Evolutionary conservation across 2,329 filamentous ascomycete species (phyloP), one percentile per base, ranked within the genome.

Genomic region (Tolypocladium guangdongense): DNA sequence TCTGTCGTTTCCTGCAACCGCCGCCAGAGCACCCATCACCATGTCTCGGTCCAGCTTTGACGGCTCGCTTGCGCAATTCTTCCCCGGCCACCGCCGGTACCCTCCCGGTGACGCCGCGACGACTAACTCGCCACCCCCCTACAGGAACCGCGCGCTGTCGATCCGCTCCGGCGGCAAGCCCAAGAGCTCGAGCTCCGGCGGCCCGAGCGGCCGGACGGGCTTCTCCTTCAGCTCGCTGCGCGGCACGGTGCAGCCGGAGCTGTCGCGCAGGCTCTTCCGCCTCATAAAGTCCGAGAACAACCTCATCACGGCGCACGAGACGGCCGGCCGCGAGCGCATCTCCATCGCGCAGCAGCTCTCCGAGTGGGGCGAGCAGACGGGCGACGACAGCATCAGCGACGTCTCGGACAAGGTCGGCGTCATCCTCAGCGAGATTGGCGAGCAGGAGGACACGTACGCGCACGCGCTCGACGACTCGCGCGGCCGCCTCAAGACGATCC

Each of bases 361-460:
- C 8, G 91, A 97, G 61, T 99, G 93, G 93, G 93, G 93, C 54
- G 91, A 97, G 73, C 82, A 88, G 56, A 96, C 91, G 2, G 81
- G 83, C 52, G 93, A 99, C 64, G 90, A 95, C 57, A 83, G 84
- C 51, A 78, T 97, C 63, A 90, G 83, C 51, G 93, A 97, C 66
- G 81, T 99, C 61, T 90, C 88, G 55, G 93, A 97, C 78, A 99
- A 99, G 78, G 78, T 99, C 51, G 93, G 90, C 51, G 92, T 97
- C 39, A 76, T 99, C 62, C 76, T 99, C 56, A 87, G 88, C 24
- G 93, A 97, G 75, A 83, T 99, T 56, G 93, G 90, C 51, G 90
- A 96, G 71, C 90, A 95, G 71, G 93, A 99, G 69, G 91, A 96
- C 60, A 66, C 78, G 47, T 97, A 91, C 69, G 89, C 91, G 5